These are phyloP conservation scores for Globisporangium perplexum DNA, from an alignment of 352 stramenopile species.

Conservation along the genomic window DNA sequence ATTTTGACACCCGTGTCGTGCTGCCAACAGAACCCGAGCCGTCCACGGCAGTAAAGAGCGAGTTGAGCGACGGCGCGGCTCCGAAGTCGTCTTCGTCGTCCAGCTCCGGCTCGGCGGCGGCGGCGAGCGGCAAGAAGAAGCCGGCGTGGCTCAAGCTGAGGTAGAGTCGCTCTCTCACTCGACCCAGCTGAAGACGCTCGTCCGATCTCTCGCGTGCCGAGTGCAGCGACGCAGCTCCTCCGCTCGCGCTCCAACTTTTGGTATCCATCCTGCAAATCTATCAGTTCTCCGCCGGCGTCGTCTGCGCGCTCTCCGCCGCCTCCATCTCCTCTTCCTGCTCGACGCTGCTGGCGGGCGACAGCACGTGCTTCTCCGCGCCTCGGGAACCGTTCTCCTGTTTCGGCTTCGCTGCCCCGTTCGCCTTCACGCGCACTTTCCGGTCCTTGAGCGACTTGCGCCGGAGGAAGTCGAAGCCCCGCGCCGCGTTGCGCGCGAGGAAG, in stretches of 20 bases:
- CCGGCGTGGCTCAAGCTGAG: conserved; percentile 69
- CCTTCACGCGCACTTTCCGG: conserved; percentile 10
- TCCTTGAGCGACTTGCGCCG: conserved; percentile 57
- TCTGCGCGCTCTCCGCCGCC: background rate
- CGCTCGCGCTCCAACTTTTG: background rate
- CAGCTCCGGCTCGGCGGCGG: conserved; percentile 20
- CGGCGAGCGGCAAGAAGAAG: conserved; percentile 58
- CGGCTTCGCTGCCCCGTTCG: conserved; percentile 3
- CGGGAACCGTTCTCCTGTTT: conserved; percentile 15
- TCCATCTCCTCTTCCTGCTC: background rate
- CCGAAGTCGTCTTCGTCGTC: conserved; percentile 19
- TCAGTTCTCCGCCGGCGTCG: too few relatives aligned
- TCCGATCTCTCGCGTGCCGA: background rate
- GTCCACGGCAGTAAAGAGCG: conserved; percentile 10
- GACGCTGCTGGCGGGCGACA: conserved; percentile 3
- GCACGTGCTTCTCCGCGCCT: background rate
- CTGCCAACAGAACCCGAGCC: conserved; percentile 19
- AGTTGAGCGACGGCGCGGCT: conserved; percentile 18
- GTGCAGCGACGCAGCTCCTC: background rate
- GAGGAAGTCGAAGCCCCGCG: conserved; percentile 68
- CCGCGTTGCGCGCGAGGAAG: conserved; percentile 60
- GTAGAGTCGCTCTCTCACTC: conserved; percentile 1
- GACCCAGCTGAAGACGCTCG: too few relatives aligned
- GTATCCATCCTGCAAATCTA: conserved; percentile 5
- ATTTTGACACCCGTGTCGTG: background rate